A percentile compares a stretch with the other conserved stretches of the same genome.
These are phyloP conservation scores for Phaseolus lunatus DNA, from an alignment of 306 rosid species.

Conservation along the genomic window DNA sequence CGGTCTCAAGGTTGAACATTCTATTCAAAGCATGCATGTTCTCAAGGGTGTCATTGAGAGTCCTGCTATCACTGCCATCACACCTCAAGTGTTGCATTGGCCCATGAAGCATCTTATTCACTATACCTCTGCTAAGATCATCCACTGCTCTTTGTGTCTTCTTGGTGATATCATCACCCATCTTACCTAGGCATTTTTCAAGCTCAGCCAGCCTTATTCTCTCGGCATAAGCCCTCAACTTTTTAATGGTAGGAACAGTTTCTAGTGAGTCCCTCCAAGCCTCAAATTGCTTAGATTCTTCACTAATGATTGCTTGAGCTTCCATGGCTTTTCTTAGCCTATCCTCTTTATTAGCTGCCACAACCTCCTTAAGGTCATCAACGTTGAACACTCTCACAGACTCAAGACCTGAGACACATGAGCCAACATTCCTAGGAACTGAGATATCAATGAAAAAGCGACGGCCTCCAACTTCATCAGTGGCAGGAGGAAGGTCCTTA, in stretches of 20 bases:
- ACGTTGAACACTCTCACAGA: slow-evolving; percentile 76
- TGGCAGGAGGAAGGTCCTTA: slow-evolving; percentile 73
- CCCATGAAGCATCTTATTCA: slow-evolving; percentile 96
- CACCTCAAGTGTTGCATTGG: slow-evolving; percentile 99
- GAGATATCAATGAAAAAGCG: slow-evolving; percentile 88
- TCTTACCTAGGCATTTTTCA: slow-evolving; percentile 88
- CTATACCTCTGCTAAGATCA: slow-evolving; percentile 95
- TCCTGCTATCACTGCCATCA: slow-evolving; percentile 96
- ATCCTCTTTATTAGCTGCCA: slow-evolving; percentile 97
- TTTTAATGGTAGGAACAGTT: slow-evolving; percentile 98
- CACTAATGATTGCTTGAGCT: slow-evolving; percentile 86
- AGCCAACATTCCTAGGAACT: slow-evolving; percentile 90
- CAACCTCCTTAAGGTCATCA: slow-evolving; percentile 97
- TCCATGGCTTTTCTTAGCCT: slow-evolving; percentile 93
- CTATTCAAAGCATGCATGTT: slow-evolving; percentile 99
- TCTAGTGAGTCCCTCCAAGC: slow-evolving; percentile 99
- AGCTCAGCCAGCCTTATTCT: slow-evolving; percentile 90
- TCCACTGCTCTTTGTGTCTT: slow-evolving; percentile 91
- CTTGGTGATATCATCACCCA: slow-evolving; percentile 91
- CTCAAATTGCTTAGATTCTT: slow-evolving; percentile 90
- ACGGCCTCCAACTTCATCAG: slow-evolving; percentile 57
- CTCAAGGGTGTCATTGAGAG: slow-evolving; percentile 89
- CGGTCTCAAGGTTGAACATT: slow-evolving; percentile 98
- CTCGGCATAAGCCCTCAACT: slow-evolving; percentile 94
- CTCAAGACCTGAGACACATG: slow-evolving; percentile 79